Evolutionary conservation across 2,329 filamentous ascomycete species (phyloP), one percentile per base, ranked within the genome.

Genomic region (Aspergillus sojae): DNA sequence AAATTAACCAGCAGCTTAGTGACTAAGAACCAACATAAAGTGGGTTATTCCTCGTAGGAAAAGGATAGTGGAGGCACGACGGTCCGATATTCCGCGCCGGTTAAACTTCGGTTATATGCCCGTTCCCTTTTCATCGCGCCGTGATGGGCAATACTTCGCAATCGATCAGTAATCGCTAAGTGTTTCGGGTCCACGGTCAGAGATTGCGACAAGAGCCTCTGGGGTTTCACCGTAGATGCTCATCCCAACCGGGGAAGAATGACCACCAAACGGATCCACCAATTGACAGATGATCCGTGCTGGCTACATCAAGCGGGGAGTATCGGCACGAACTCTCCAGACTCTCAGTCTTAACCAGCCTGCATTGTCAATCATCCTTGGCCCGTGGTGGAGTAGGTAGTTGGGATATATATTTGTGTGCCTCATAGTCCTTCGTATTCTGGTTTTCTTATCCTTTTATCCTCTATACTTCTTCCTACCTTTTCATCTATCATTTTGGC

Each of bases 71-170:
- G 16, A 48, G 58, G 58, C 46, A 53, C 58, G 9, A 32, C 70
- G 70, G 70, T 21, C 70, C 68, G 67, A 67, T 32, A 62, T 60
- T 67, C 70, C 68, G 64, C 4, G 26, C 19, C 71, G 72, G 71
- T 54, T 73, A 72, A 74, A 70, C 72, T 60, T 74, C 73, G 73
- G 73, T 12, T 14, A 36, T 34, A 10, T 50, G 39, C 55, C 67
- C 69, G 71, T 73, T 62, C 53, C 69, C 62, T 39, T 67, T 73
- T 68, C 62, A 68, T 65, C 58, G 28, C 53, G 34, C 39, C 12
- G 45, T 48, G 45, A 36, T 36, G 34, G 34, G 34, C 34, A 36
- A 36, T 16, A 36, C 34, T 36, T 36, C 2, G 34, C 34, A 36
- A 36, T 36, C 5, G 10, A 7, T 16, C 14, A 14, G 14, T 6